A percentile compares a stretch with the other conserved stretches of the same genome.
Conservation (phyloP, 1,284 basidiomycete genomes). For the Paramarasmius palmivorus region DNA sequence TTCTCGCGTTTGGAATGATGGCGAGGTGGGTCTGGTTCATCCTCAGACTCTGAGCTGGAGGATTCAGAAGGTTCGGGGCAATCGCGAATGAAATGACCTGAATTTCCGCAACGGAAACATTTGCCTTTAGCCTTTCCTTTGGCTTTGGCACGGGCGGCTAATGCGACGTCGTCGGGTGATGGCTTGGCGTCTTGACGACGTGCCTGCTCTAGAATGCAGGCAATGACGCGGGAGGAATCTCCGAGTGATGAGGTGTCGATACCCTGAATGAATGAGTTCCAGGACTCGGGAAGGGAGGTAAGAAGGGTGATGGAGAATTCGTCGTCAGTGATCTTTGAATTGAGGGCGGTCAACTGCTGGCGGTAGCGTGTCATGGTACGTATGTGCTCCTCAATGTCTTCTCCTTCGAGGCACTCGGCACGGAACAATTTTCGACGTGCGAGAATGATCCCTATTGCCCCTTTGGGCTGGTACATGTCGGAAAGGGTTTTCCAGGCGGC, state of each 20-base stretch:
- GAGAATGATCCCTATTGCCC: conserved; percentile 22
- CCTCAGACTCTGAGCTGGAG: too few species aligned
- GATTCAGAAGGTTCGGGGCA: too few species aligned
- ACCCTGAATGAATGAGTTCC: conserved; percentile 32
- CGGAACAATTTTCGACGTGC: conserved; percentile 25
- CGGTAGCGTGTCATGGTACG: not conserved
- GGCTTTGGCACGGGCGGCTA: too few species aligned
- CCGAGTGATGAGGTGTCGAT: conserved; percentile 22
- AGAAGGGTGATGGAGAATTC: conserved; percentile 30
- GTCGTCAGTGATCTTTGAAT: not conserved
- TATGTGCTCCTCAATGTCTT: conserved; percentile 30
- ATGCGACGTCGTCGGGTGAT: conserved; percentile 16
- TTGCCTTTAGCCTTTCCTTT: too few species aligned
- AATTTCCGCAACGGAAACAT: too few species aligned
- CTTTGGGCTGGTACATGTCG: too few species aligned
- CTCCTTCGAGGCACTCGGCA: conserved; percentile 23
- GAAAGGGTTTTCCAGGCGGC: too few species aligned
- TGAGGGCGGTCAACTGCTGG: not conserved
- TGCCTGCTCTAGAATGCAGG: conserved; percentile 32
- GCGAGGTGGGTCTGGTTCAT: too few species aligned
- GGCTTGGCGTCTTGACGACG: conserved; percentile 11
- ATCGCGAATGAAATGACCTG: too few species aligned
- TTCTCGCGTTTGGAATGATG: too few species aligned
- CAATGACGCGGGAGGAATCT: conserved; percentile 26
- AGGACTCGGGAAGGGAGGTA: conserved; percentile 34